Conservation (phyloP, 371 early-diverging fungal species). For the Mucor irregularis region DNA sequence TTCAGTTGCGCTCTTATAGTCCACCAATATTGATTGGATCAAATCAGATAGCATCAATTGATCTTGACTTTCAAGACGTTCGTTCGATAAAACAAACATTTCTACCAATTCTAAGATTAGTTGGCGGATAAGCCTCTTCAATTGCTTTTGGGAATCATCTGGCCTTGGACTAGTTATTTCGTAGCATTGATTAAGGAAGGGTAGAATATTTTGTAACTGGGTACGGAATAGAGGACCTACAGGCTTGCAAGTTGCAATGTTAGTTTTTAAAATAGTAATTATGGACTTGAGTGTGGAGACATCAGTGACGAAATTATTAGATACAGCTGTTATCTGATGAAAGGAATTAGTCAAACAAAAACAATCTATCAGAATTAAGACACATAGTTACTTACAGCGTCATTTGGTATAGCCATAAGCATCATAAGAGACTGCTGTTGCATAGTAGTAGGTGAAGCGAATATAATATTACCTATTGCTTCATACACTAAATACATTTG, state of each 20-base stretch:
- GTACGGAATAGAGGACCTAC: constrained; percentile 54
- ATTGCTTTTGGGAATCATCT: background rate
- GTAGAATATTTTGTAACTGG: constrained; percentile 8
- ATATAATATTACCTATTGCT: constrained; percentile 72
- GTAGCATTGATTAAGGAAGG: constrained; percentile 9
- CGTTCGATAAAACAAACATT: constrained; percentile 72
- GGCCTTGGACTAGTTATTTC: background rate
- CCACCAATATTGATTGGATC: constrained; percentile 77
- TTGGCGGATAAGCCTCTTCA: constrained; percentile 2
- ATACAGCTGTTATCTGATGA: too few species aligned
- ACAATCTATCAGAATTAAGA: background rate
- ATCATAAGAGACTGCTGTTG: background rate
- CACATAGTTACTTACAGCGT: background rate
- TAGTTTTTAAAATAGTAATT: constrained; percentile 65
- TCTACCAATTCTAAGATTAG: constrained; percentile 80
- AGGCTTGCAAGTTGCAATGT: constrained; percentile 81
- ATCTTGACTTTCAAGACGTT: constrained; percentile 64
- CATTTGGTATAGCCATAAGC: constrained; percentile 12
- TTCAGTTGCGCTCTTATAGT: constrained; percentile 75
- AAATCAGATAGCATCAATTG: constrained; percentile 77
- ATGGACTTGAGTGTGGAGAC: constrained; percentile 1
- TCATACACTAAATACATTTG: constrained; percentile 88
- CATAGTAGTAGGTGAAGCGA: background rate
- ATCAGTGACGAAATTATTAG: too few species aligned
- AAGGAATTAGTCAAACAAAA: background rate